These are phyloP conservation scores for Neurospora sp. DNA, from an alignment of 495 filamentous ascomycete genomes.

Conservation along the genomic window DNA sequence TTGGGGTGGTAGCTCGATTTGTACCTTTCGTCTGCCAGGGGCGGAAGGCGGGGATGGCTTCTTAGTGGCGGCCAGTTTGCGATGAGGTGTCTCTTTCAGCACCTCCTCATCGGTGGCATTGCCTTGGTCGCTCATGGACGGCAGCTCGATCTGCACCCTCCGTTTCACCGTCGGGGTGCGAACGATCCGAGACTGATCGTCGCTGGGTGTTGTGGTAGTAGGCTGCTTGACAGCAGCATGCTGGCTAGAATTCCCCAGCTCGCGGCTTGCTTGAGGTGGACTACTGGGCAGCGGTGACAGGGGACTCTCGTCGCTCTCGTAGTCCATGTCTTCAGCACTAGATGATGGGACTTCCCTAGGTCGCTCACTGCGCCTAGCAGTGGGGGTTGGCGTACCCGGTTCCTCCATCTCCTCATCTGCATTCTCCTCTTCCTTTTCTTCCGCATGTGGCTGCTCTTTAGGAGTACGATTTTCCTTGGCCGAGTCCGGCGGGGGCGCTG, in stretches of 20 bases:
- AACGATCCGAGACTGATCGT: background rate
- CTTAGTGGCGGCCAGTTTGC: background rate
- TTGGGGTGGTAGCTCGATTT: background rate
- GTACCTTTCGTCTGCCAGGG: background rate
- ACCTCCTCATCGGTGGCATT: slow-evolving; percentile 10
- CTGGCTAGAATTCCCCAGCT: background rate
- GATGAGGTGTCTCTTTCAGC: slow-evolving; percentile 15
- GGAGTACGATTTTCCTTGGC: slow-evolving; percentile 10
- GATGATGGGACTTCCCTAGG: background rate
- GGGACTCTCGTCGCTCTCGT: background rate
- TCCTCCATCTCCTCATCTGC: slow-evolving; percentile 14
- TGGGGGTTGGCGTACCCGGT: slow-evolving; percentile 6
- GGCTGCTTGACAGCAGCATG: background rate
- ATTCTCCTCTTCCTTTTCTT: slow-evolving; percentile 19
- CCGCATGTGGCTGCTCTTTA: slow-evolving; percentile 5
- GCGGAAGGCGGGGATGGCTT: background rate
- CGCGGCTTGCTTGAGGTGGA: background rate
- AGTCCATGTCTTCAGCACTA: background rate
- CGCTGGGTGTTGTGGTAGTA: background rate
- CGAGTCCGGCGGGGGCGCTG: background rate
- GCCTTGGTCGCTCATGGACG: background rate
- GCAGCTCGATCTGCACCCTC: slow-evolving; percentile 12
- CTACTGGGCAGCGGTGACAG: background rate
- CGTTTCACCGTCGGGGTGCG: slow-evolving; percentile 1
- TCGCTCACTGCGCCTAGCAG: background rate